phyloP scores from a whole-genome alignment of 176 grass and related monocot species.

The Avena eriantha region DNA sequence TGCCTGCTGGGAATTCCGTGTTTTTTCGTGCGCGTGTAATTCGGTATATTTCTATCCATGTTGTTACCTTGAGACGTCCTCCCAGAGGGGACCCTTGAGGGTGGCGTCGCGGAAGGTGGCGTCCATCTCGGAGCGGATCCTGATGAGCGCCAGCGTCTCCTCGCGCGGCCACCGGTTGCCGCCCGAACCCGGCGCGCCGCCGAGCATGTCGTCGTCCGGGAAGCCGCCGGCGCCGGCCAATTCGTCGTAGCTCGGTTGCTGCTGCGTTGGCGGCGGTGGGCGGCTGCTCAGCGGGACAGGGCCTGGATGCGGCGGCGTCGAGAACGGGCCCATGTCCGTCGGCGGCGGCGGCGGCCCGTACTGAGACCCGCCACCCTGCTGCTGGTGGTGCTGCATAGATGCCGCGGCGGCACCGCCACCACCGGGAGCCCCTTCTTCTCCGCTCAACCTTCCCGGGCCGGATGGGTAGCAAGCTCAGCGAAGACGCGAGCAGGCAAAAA shows the following conservation, averaged over 20 bases:
- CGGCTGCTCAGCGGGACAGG: constrained; percentile 53
- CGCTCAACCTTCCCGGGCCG: too few relatives aligned
- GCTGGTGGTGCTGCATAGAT: constrained; percentile 60
- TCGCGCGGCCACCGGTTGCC: constrained; percentile 91
- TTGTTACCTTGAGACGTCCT: constrained; percentile 82
- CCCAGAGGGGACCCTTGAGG: constrained; percentile 91
- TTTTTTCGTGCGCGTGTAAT: background rate
- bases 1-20: background rate
- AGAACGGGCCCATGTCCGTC: constrained; percentile 54
- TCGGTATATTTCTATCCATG: too few relatives aligned
- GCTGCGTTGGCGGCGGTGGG: background rate
- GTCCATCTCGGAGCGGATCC: constrained; percentile 99
- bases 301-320: background rate
- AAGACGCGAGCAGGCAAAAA: background rate
- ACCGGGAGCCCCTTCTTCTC: background rate
- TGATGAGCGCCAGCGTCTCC: constrained; percentile 92
- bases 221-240: constrained; percentile 31
- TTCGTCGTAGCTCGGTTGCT: constrained; percentile 45
- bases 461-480: background rate
- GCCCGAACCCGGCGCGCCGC: constrained; percentile 46
- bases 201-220: constrained; percentile 55
- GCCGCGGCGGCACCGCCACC: background rate
- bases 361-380: constrained; percentile 48
- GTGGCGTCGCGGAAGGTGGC: constrained; percentile 90
- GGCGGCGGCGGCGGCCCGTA: constrained; percentile 41